These are phyloP conservation scores for Saturnispora zaruensis DNA, from an alignment of 805 yeast species.

Conservation along the genomic window DNA sequence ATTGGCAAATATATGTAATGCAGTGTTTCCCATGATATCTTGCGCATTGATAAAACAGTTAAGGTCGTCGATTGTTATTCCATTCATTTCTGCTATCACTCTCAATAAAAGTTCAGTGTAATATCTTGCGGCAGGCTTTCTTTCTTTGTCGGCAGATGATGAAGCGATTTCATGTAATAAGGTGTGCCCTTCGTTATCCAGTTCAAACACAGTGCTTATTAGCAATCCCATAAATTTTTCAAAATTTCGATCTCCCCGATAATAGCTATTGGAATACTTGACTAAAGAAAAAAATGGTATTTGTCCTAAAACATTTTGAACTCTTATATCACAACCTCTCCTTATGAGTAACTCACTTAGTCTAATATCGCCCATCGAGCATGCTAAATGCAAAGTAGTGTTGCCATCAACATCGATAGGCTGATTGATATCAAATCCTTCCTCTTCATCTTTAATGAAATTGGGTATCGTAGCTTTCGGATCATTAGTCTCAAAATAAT, in stretches of 20 bases:
- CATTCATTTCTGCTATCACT: constrained; percentile 53
- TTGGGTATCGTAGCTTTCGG: constrained; percentile 37
- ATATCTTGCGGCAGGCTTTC: constrained; percentile 73
- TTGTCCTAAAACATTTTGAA: constrained; percentile 63
- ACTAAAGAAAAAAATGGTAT: constrained; percentile 83
- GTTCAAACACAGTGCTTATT: constrained; percentile 66
- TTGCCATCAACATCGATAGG: constrained; percentile 92
- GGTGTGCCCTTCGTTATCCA: constrained; percentile 67
- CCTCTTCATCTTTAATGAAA: constrained; percentile 52
- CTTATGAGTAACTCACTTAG: constrained; percentile 68
- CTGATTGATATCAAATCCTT: constrained; percentile 59
- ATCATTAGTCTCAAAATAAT: constrained; percentile 48
- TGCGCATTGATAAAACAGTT: constrained; percentile 49
- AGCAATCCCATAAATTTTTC: constrained; percentile 69
- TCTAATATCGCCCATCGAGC: constrained; percentile 81
- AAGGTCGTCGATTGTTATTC: constrained; percentile 47
- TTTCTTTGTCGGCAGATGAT: constrained; percentile 55
- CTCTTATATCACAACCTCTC: constrained; percentile 63
- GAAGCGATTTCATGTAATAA: constrained; percentile 79
- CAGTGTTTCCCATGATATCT: constrained; percentile 49
- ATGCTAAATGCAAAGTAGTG: constrained; percentile 95
- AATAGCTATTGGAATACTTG: constrained; percentile 79
- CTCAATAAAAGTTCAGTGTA: constrained; percentile 71
- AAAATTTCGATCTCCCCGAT: constrained; percentile 54
- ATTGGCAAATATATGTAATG: constrained; percentile 42